Evolutionary conservation across 495 filamentous ascomycete genomes (phyloP).

Genomic region (Xanthoparmelia taractica): DNA sequence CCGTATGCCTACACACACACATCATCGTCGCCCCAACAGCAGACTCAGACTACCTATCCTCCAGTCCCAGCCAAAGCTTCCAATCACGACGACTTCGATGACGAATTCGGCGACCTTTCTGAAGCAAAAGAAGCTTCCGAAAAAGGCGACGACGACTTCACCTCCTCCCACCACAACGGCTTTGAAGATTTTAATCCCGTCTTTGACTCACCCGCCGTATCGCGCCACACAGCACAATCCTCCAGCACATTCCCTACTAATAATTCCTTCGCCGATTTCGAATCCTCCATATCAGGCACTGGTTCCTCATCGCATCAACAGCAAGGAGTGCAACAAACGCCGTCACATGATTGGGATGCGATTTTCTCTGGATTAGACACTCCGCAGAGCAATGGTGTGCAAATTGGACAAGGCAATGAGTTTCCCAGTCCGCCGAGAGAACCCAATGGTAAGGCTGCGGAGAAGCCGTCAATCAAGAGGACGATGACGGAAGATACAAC

Average conservation of each 20-base stretch:
- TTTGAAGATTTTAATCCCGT: constrained; percentile 60
- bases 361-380: constrained; percentile 77
- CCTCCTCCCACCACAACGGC: constrained; percentile 20
- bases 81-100: constrained; percentile 62
- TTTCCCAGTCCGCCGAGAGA: constrained; percentile 10
- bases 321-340: constrained; percentile 13
- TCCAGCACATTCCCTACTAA: constrained; percentile 22
- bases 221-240: constrained; percentile 37
- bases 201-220: constrained; percentile 43
- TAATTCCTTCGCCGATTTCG: constrained; percentile 44
- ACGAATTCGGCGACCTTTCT: constrained; percentile 80
- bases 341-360: constrained; percentile 83
- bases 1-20: constrained; percentile 23
- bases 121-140: constrained; percentile 89
- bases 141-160: constrained; percentile 52
- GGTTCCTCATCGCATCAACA: constrained; percentile 28
- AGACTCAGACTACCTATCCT: constrained; percentile 24
- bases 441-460: constrained; percentile 20
- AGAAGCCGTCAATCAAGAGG: constrained; percentile 49
- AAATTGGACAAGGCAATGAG: neutral
- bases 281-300: constrained; percentile 33
- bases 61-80: constrained; percentile 18
- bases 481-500: constrained; percentile 66
- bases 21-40: constrained; percentile 22
- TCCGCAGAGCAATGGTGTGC: constrained; percentile 27